Conservation (phyloP, 1,284 basidiomycete genomes). For the Leucoagaricus sp. region DNA sequence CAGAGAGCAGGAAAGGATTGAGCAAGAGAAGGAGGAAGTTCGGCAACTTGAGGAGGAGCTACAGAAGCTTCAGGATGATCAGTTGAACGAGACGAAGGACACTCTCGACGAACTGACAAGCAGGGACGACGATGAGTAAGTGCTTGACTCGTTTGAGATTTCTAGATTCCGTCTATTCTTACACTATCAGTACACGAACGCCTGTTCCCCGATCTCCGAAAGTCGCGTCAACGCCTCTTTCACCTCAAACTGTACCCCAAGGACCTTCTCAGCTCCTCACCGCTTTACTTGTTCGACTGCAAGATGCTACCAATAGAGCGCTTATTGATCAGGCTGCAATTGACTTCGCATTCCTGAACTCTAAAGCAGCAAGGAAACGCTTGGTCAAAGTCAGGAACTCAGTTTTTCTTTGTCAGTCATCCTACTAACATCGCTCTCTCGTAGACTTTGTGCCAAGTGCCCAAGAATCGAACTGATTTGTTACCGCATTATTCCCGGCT, state of each 20-base stretch:
- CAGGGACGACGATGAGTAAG: slow-evolving; percentile 55
- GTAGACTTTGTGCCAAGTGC: slow-evolving; percentile 84
- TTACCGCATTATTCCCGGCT: slow-evolving; percentile 93
- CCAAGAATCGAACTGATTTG: slow-evolving; percentile 88
- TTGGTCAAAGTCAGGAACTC: slow-evolving; percentile 72
- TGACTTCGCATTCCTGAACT: slow-evolving; percentile 96
- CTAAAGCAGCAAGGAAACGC: slow-evolving; percentile 91
- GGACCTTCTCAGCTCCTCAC: slow-evolving; percentile 93
- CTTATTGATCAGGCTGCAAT: slow-evolving; percentile 94
- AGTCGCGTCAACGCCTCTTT: slow-evolving; percentile 56
- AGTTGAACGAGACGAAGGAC: slow-evolving; percentile 22
- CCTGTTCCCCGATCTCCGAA: slow-evolving; percentile 71
- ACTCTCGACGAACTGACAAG: slow-evolving; percentile 30
- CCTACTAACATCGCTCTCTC: slow-evolving; percentile 5
- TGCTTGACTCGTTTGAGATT: slow-evolving; percentile 2
- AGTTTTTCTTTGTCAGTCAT: neutral
- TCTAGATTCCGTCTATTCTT: slow-evolving; percentile 3
- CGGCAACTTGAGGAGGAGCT: slow-evolving; percentile 74
- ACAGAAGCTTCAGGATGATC: slow-evolving; percentile 45
- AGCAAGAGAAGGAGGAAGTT: slow-evolving; percentile 58
- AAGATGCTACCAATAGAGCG: slow-evolving; percentile 91
- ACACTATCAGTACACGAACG: slow-evolving; percentile 46
- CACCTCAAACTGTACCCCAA: slow-evolving; percentile 72
- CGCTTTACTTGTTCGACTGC: slow-evolving; percentile 88
- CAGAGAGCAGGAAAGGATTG: slow-evolving; percentile 54